phyloP scores from a whole-genome alignment of 2,329 filamentous ascomycete genomes.

The Neoscytalidium dimidiatum region DNA sequence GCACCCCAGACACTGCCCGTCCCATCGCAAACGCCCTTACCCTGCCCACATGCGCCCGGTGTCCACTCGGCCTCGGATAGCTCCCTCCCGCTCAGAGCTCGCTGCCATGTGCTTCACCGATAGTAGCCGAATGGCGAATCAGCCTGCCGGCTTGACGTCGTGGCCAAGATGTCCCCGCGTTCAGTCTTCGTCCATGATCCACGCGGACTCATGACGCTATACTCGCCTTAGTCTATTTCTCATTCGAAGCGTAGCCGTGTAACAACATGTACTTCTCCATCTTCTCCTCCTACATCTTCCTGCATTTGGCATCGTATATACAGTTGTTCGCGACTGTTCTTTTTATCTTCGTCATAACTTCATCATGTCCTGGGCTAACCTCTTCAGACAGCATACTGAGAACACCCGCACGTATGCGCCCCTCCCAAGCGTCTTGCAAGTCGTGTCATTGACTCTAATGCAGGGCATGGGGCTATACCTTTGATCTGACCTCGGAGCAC shows the following conservation, averaged over 20 bases:
- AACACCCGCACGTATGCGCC: conserved; percentile 45
- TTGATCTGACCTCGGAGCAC: conserved; percentile 69
- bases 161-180: neutral
- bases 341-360: neutral
- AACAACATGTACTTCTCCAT: neutral
- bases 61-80: neutral
- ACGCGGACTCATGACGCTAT: conserved; percentile 7
- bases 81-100: neutral
- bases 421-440: neutral
- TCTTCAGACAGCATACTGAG: conserved; percentile 43
- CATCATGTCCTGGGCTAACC: conserved; percentile 46
- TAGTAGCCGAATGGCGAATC: neutral
- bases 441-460: neutral
- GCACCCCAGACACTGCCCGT: neutral
- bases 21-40: neutral
- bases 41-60: neutral
- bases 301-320: neutral
- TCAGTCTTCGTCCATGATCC: neutral
- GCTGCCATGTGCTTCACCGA: neutral
- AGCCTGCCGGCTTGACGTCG: neutral
- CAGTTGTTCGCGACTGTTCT: neutral
- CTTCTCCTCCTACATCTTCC: neutral
- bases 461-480: conserved; percentile 65
- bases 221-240: neutral
- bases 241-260: neutral